Evolutionary conservation across 2,329 filamentous ascomycete species (phyloP), one percentile per base, ranked within the genome.

Genomic region (Xylariomycetidae sp.): DNA sequence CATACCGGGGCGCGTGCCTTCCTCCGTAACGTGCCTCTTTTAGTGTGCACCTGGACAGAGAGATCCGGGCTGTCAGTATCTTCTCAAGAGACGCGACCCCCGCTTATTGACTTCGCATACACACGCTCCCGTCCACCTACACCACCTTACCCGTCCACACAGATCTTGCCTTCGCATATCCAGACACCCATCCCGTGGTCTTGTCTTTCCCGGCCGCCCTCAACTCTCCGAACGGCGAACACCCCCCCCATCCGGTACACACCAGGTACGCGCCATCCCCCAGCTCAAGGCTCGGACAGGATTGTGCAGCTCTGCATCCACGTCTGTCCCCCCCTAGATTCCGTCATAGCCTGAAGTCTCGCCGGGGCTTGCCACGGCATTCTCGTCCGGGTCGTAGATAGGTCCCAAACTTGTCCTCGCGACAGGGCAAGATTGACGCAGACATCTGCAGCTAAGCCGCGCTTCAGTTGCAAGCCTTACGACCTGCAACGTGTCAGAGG

Each of bases 401-500:
- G 46, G 46, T 44, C 44, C 35, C 50, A 45, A 44, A 47, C 42
- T 46, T 49, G 53, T 47, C 50, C 52, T 52, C 53, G 50, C 52
- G 47, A 48, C 52, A 53, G 48, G 51, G 58, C 61, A 64, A 58
- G 62, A 64, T 66, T 72, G 64, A 71, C 68, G 66, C 68, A 72
- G 57, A 57, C 48, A 49, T 60, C 65, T 70, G 70, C 69, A 72
- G 64, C 63, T 67, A 61, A 65, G 67, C 64, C 63, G 63, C 63
- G 57, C 48, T 49, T 47, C 52, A 58, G 65, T 46, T 66, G 63
- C 67, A 69, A 67, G 67, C 69, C 67, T 61, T 70, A 64, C 61
- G 53, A 61, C 63, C 64, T 70, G 70, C 72, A 70, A 76, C 72
- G 72, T 76, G 72, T 74, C 70, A 56, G 55, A 57, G 54, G 53